These are phyloP conservation scores for Boletus fagicola DNA, from an alignment of 768 basidiomycete genomes.

Conservation along the genomic window DNA sequence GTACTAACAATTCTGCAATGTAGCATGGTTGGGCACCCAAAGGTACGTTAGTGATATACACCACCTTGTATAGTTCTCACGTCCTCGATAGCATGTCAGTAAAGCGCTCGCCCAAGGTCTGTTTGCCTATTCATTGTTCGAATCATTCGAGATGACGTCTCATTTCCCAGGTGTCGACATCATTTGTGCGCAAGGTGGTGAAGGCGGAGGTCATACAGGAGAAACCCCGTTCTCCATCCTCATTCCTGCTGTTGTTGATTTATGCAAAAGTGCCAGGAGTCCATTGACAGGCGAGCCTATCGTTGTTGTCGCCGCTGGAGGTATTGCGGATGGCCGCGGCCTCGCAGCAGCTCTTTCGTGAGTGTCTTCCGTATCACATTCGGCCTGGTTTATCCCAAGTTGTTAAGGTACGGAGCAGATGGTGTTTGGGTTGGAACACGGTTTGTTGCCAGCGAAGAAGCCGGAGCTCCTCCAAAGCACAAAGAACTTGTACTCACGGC, in stretches of 20 bases:
- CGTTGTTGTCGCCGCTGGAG: constrained; percentile 80
- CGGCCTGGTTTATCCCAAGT: neutral
- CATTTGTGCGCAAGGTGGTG: constrained; percentile 85
- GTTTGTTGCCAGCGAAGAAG: constrained; percentile 80
- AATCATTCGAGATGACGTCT: neutral
- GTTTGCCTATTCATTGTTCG: neutral
- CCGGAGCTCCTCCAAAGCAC: constrained; percentile 72
- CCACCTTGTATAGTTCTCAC: neutral
- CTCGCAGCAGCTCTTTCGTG: constrained; percentile 73
- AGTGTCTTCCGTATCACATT: constrained; percentile 7
- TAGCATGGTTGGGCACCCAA: constrained; percentile 85
- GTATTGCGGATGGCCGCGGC: constrained; percentile 79
- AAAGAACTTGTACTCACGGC: constrained; percentile 66
- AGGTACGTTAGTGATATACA: constrained; percentile 40
- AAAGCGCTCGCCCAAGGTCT: constrained; percentile 73
- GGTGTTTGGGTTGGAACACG: constrained; percentile 90
- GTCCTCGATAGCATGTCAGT: constrained; percentile 52
- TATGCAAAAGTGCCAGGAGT: constrained; percentile 66
- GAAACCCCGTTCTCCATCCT: constrained; percentile 79
- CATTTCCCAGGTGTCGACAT: constrained; percentile 69
- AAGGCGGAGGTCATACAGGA: constrained; percentile 88
- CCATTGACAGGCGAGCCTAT: constrained; percentile 77
- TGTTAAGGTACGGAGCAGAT: constrained; percentile 68
- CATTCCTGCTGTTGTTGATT: constrained; percentile 78
- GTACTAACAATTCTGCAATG: neutral